Conservation (phyloP, 1,284 basidiomycete genomes). For the Phenoliferia sp. region DNA sequence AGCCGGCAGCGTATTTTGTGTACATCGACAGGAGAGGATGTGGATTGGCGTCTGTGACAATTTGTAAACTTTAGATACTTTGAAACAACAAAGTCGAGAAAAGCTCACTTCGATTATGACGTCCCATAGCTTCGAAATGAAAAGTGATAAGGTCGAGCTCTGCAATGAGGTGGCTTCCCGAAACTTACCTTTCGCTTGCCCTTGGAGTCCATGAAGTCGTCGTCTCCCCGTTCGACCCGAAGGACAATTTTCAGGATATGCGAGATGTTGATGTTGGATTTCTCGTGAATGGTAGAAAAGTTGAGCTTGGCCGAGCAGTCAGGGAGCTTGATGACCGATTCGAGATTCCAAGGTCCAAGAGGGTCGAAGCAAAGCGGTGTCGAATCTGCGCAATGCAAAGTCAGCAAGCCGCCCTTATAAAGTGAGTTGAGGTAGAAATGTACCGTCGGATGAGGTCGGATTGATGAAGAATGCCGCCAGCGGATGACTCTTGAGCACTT, state of each 20-base stretch:
- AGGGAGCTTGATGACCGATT: conserved; percentile 45
- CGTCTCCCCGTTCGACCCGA: conserved; percentile 76
- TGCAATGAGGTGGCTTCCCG: conserved; percentile 2
- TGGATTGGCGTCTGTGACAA: conserved; percentile 56
- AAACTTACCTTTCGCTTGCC: conserved; percentile 58
- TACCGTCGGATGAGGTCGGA: conserved; percentile 33
- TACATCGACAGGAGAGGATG: conserved; percentile 64
- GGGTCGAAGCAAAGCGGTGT: conserved; percentile 50
- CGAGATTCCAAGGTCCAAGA: conserved; percentile 54
- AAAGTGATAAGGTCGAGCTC: background rate
- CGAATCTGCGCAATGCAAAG: conserved; percentile 35
- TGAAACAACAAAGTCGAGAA: background rate
- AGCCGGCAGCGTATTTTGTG: conserved; percentile 28
- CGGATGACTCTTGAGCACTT: conserved; percentile 32
- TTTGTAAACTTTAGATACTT: background rate
- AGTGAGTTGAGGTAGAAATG: background rate
- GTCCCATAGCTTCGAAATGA: conserved; percentile 53
- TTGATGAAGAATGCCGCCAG: conserved; percentile 36
- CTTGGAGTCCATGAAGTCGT: conserved; percentile 58
- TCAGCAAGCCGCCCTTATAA: background rate
- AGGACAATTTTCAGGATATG: conserved; percentile 81
- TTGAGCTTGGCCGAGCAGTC: conserved; percentile 54
- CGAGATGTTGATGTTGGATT: conserved; percentile 70
- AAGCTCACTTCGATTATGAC: conserved; percentile 66
- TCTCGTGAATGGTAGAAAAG: conserved; percentile 76